Conservation (phyloP, 495 filamentous ascomycete species). For the Neurospora sp. region DNA sequence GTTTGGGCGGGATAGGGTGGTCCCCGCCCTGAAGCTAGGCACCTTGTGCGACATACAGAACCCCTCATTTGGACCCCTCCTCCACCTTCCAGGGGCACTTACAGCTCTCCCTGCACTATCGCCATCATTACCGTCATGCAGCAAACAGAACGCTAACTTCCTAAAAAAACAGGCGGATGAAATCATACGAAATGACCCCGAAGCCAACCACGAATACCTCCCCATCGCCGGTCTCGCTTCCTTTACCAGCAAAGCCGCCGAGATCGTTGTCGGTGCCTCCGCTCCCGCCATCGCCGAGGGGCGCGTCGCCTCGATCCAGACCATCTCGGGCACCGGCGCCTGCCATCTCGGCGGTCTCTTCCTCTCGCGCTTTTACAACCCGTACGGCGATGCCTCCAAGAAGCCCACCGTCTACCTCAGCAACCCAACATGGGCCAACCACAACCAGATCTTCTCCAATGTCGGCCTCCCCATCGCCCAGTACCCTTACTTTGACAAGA, state of each 20-base stretch:
- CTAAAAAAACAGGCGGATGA: slow-evolving; percentile 63
- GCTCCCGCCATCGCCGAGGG: slow-evolving; percentile 78
- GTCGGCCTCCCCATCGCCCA: slow-evolving; percentile 64
- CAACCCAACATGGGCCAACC: slow-evolving; percentile 94
- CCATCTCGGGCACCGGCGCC: slow-evolving; percentile 87
- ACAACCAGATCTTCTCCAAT: slow-evolving; percentile 97
- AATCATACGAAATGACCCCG: slow-evolving; percentile 73
- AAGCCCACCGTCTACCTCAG: slow-evolving; percentile 76
- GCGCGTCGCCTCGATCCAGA: slow-evolving; percentile 63
- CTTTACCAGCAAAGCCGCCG: slow-evolving; percentile 81
- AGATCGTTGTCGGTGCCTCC: slow-evolving; percentile 71
- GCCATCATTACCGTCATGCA: not conserved
- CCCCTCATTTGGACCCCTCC: not conserved
- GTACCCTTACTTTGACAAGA: slow-evolving; percentile 87
- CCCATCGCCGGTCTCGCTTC: slow-evolving; percentile 81
- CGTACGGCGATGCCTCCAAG: slow-evolving; percentile 38
- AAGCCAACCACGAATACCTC: slow-evolving; percentile 95
- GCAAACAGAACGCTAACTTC: slow-evolving; percentile 11
- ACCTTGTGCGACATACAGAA: not conserved
- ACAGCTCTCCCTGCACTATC: slow-evolving; percentile 5
- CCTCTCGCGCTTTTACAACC: slow-evolving; percentile 65
- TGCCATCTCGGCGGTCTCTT: slow-evolving; percentile 84
- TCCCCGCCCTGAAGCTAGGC: slow-evolving; percentile 19
- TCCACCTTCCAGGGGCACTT: not conserved
- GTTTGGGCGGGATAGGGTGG: slow-evolving; percentile 8